Evolutionary conservation across 768 basidiomycete species (phyloP).

Genomic region (Multifurca ochricompacta): DNA sequence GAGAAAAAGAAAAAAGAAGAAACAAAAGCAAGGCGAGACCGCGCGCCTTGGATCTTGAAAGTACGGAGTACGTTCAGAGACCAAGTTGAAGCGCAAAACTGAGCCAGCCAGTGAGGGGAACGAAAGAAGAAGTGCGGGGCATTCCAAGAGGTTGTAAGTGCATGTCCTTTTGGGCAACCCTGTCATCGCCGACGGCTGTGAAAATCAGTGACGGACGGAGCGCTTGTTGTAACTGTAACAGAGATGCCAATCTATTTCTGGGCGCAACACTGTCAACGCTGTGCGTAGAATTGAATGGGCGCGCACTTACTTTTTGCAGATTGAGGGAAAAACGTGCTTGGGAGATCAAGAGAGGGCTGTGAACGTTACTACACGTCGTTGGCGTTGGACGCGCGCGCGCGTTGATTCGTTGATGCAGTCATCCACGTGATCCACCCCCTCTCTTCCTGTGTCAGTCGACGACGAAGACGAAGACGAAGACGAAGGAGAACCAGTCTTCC

Average conservation of each 20-base stretch:
- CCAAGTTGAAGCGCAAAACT: not conserved
- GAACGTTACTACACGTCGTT: not conserved
- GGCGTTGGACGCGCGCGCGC: not conserved
- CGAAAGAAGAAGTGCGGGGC: not conserved
- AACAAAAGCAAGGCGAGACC: not conserved
- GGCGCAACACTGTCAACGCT: too few species aligned
- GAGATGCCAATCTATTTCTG: too few species aligned
- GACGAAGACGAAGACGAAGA: too few species aligned
- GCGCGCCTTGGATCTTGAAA: conserved; percentile 1
- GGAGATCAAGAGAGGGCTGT: not conserved
- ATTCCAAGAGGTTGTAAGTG: not conserved
- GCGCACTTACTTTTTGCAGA: not conserved
- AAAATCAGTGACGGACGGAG: not conserved
- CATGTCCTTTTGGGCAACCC: not conserved
- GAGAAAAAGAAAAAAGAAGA: not conserved
- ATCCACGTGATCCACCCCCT: conserved; percentile 24
- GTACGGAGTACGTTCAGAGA: not conserved
- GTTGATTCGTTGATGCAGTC: not conserved
- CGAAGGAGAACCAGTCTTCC: too few species aligned
- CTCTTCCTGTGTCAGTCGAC: too few species aligned
- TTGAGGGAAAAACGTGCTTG: not conserved
- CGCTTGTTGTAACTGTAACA: not conserved
- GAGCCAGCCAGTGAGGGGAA: conserved; percentile 16
- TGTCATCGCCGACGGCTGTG: not conserved
- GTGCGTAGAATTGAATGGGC: not conserved